Conservation (phyloP, 2,329 filamentous ascomycete species). For the Curvularia lunata region DNA sequence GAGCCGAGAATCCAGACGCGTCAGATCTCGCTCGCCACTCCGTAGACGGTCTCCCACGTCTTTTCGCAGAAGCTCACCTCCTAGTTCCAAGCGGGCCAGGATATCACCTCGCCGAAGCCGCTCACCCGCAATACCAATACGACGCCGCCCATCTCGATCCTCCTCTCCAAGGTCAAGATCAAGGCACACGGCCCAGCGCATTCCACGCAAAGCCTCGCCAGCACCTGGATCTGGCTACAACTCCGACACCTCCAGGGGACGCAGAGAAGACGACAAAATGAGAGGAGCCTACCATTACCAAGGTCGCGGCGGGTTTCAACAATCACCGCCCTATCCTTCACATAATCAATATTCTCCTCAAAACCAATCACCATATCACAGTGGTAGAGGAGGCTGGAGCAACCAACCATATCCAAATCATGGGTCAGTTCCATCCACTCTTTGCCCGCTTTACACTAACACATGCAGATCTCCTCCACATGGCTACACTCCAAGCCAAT, state of each 20-base stretch:
- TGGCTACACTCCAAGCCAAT: conserved; percentile 64
- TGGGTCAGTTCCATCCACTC: conserved; percentile 52
- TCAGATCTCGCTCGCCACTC: conserved; percentile 42
- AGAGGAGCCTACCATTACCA: conserved; percentile 46
- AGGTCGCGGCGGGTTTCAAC: conserved; percentile 56
- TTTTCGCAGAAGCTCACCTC: conserved; percentile 34
- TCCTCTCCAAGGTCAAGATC: conserved; percentile 27
- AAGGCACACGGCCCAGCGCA: conserved; percentile 18
- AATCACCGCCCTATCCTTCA: conserved; percentile 65
- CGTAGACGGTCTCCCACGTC: conserved; percentile 38
- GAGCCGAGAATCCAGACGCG: conserved; percentile 34
- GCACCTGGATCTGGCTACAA: conserved; percentile 37
- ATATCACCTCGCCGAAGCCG: conserved; percentile 29
- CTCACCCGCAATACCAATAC: conserved; percentile 34
- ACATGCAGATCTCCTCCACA: conserved; percentile 52
- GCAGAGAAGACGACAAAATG: conserved; percentile 42
- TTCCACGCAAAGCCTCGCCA: conserved; percentile 38
- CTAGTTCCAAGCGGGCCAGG: conserved; percentile 25
- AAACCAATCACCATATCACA: conserved; percentile 65
- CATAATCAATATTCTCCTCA: conserved; percentile 68
- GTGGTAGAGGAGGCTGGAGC: conserved; percentile 61
- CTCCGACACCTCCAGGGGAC: conserved; percentile 40
- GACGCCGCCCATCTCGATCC: conserved; percentile 41
- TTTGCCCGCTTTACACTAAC: conserved; percentile 30
- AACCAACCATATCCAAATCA: conserved; percentile 55